Conservation (phyloP, 257 asterid genomes). For the Solanum corneliomulleri region DNA sequence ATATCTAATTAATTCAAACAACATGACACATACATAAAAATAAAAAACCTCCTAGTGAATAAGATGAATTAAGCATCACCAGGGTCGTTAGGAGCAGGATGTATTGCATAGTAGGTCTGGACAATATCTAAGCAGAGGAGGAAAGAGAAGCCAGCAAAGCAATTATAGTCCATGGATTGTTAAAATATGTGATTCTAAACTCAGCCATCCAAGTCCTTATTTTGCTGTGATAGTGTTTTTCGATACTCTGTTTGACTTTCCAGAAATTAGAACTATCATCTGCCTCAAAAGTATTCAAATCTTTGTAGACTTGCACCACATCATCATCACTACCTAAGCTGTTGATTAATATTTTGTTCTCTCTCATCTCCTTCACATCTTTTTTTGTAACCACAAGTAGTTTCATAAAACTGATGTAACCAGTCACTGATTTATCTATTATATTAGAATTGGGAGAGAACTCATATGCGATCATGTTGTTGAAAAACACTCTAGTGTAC, state of each 20-base stretch:
- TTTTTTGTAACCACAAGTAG: neutral
- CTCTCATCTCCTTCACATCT: neutral
- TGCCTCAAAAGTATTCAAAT: neutral
- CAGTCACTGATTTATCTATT: neutral
- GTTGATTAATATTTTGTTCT: neutral
- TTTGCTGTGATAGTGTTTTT: neutral
- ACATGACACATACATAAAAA: too few species aligned
- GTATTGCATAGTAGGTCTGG: neutral
- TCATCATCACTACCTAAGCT: neutral
- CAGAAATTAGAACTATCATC: neutral
- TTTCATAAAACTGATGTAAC: neutral
- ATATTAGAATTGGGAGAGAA: neutral
- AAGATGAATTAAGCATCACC: neutral
- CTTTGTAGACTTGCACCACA: neutral
- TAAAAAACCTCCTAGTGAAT: neutral
- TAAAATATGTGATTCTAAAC: neutral
- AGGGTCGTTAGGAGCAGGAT: neutral
- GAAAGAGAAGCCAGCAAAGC: neutral
- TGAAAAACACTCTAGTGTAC: neutral
- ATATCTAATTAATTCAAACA: neutral
- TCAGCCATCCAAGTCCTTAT: neutral
- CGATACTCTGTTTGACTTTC: accelerated
- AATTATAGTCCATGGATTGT: neutral
- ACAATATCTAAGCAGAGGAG: neutral
- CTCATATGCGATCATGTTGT: neutral